These are phyloP conservation scores for Penicillium sp. DNA, from an alignment of 2,329 filamentous ascomycete species.

Conservation along the genomic window DNA sequence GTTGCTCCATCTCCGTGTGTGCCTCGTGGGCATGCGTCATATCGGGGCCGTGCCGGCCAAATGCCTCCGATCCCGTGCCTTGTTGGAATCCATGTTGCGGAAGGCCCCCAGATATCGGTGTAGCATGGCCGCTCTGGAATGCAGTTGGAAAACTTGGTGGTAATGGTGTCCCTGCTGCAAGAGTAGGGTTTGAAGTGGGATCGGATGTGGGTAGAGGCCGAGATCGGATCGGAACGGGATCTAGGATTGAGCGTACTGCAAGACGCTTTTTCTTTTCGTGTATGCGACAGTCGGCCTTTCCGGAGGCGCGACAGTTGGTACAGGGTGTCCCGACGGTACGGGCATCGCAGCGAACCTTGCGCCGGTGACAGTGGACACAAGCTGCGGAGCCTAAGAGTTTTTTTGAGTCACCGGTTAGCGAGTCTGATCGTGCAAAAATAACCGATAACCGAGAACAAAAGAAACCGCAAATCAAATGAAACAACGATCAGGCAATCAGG, in stretches of 20 bases:
- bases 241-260: conserved; percentile 40
- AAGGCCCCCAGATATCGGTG: conserved; percentile 15
- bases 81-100: conserved; percentile 21
- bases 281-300: conserved; percentile 45
- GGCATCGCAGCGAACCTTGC: conserved; percentile 54
- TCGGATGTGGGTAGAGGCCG: conserved; percentile 35
- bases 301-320: conserved; percentile 48
- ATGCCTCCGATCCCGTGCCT: conserved; percentile 22
- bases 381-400: conserved; percentile 40
- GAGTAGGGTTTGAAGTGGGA: conserved; percentile 20
- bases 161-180: conserved; percentile 18
- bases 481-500: not conserved
- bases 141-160: conserved; percentile 30
- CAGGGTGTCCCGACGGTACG: conserved; percentile 49
- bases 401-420: conserved; percentile 17
- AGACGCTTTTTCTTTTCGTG: conserved; percentile 53
- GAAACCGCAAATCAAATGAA: not conserved
- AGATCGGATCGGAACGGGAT: conserved; percentile 49
- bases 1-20: conserved; percentile 44
- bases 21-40: conserved; percentile 40
- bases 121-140: conserved; percentile 22
- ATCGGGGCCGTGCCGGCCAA: conserved; percentile 29
- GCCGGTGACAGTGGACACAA: conserved; percentile 50
- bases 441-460: not conserved
- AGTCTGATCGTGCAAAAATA: not conserved